Evolutionary conservation across 768 basidiomycete species (phyloP).

Genomic region (Suillus ampliporus): DNA sequence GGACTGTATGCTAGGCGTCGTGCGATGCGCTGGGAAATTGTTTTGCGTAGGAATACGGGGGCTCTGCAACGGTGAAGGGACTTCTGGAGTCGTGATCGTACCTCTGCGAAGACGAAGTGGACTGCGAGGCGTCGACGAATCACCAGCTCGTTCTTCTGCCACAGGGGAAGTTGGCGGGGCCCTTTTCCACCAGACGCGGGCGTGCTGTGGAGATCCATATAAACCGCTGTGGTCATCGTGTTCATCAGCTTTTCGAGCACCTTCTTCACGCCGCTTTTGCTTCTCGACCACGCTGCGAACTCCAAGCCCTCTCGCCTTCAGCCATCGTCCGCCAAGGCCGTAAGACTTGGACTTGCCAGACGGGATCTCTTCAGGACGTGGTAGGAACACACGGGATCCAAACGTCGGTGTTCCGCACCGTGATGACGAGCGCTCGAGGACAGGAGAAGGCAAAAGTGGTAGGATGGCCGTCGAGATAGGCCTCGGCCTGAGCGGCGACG

Average conservation of each 20-base stretch:
- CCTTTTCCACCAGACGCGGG: slow-evolving; percentile 39
- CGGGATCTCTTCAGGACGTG: slow-evolving; percentile 32
- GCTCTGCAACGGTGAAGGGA: slow-evolving; percentile 25
- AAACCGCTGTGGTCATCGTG: slow-evolving; percentile 4
- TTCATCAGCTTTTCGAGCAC: slow-evolving; percentile 13
- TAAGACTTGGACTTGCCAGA: slow-evolving; percentile 19
- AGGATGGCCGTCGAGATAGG: slow-evolving; percentile 9
- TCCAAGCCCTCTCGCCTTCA: slow-evolving; percentile 35
- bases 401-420: slow-evolving; percentile 68
- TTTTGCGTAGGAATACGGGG: slow-evolving; percentile 12
- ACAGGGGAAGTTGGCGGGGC: slow-evolving; percentile 18
- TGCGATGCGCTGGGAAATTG: slow-evolving; percentile 22
- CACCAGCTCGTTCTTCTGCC: slow-evolving; percentile 18
- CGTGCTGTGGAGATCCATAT: slow-evolving; percentile 20
- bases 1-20: slow-evolving; percentile 31
- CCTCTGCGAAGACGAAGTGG: slow-evolving; percentile 16
- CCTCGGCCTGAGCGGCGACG: background rate
- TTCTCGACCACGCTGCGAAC: slow-evolving; percentile 32
- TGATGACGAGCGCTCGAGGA: slow-evolving; percentile 52
- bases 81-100: slow-evolving; percentile 16
- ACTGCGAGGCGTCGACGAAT: slow-evolving; percentile 9
- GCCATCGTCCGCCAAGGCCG: slow-evolving; percentile 30
- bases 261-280: slow-evolving; percentile 18
- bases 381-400: slow-evolving; percentile 51
- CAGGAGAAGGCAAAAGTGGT: slow-evolving; percentile 28